Evolutionary conservation across 2,329 filamentous ascomycete species (phyloP).

Genomic region (Ilyonectria sp.): DNA sequence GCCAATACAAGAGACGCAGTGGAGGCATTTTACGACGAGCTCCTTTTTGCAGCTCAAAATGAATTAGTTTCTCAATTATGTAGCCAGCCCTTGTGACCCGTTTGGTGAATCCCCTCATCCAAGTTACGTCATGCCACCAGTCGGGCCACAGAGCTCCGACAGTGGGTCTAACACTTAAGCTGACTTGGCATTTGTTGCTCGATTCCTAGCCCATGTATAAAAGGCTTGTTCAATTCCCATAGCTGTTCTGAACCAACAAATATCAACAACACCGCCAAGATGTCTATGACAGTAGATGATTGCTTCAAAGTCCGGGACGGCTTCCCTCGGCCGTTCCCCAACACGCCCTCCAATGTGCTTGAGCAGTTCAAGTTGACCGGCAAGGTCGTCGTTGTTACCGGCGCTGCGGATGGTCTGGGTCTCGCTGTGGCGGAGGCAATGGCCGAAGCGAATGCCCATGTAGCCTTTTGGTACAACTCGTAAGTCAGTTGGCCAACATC

Average conservation of each 20-base stretch:
- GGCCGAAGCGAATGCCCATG: constrained; percentile 60
- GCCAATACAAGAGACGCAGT: background rate
- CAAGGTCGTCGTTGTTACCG: constrained; percentile 60
- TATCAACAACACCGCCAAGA: constrained; percentile 28
- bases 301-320: constrained; percentile 39
- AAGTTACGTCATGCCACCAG: constrained; percentile 9
- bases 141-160: constrained; percentile 30
- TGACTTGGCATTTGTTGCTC: constrained; percentile 2
- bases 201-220: constrained; percentile 1
- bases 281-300: constrained; percentile 49
- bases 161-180: constrained; percentile 7
- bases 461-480: constrained; percentile 55
- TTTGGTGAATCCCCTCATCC: constrained; percentile 12
- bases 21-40: background rate
- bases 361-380: constrained; percentile 60
- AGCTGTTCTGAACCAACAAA: background rate
- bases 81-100: background rate
- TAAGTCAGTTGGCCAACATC: constrained; percentile 27
- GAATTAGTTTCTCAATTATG: background rate
- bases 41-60: background rate
- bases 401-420: constrained; percentile 63
- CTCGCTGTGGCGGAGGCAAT: constrained; percentile 61
- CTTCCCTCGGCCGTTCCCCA: constrained; percentile 46
- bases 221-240: background rate
- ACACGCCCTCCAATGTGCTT: constrained; percentile 56